Evolutionary conservation across 2,329 filamentous ascomycete genomes (phyloP).

Genomic region (Stachybotrys echinatus): DNA sequence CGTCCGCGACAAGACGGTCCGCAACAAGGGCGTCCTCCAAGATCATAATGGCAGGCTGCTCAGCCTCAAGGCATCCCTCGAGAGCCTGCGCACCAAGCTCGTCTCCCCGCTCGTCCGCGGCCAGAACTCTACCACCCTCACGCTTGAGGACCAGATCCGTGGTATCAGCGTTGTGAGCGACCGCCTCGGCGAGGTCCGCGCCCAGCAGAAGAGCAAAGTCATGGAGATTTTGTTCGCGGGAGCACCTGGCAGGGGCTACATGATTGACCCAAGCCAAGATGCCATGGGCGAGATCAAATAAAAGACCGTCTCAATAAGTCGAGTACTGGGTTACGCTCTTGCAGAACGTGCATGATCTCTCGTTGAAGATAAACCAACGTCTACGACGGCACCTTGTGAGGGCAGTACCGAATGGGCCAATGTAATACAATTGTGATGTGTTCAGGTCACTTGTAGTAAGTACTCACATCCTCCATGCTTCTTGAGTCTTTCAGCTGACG

Average conservation of each 20-base stretch:
- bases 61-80: slow-evolving; percentile 79
- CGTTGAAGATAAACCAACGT: no score
- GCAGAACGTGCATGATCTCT: no score
- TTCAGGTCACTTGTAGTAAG: no score
- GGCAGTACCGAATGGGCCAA: no score
- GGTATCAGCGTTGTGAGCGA: slow-evolving; percentile 76
- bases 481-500: no score
- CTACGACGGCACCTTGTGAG: no score
- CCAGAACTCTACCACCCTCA: slow-evolving; percentile 61
- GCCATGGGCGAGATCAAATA: slow-evolving; percentile 4
- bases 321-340: no score
- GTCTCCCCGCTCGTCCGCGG: slow-evolving; percentile 77
- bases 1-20: slow-evolving; percentile 76
- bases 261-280: slow-evolving; percentile 23
- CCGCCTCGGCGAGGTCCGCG: slow-evolving; percentile 69
- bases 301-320: not conserved
- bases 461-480: no score
- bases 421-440: no score
- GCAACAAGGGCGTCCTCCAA: slow-evolving; percentile 80
- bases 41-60: slow-evolving; percentile 82
- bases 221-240: slow-evolving; percentile 72
- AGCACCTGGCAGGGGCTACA: slow-evolving; percentile 22
- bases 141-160: slow-evolving; percentile 78
- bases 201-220: slow-evolving; percentile 76
- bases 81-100: slow-evolving; percentile 76